phyloP scores from a whole-genome alignment of 2,329 filamentous ascomycete genomes.

The Aspergillus quadrilineatus region DNA sequence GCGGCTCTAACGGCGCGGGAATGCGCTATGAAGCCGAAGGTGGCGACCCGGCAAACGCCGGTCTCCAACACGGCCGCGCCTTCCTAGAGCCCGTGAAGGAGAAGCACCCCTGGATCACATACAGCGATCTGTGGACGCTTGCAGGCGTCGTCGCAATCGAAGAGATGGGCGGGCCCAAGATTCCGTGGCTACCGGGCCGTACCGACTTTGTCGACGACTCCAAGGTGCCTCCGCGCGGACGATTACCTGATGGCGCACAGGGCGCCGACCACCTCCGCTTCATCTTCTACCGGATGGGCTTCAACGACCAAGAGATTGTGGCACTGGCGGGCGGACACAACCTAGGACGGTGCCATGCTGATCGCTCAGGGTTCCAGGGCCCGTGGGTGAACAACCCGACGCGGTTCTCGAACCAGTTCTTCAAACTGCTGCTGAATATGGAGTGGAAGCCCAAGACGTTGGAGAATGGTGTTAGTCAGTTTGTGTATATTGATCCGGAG shows the following conservation, averaged over 20 bases:
- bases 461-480: conserved; percentile 56
- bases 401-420: conserved; percentile 59
- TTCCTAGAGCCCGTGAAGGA: conserved; percentile 64
- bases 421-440: conserved; percentile 51
- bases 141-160: conserved; percentile 59
- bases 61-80: conserved; percentile 61
- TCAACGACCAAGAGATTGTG: conserved; percentile 61
- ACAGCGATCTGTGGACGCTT: conserved; percentile 65
- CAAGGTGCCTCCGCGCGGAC: conserved; percentile 58
- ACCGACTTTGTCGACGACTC: conserved; percentile 63
- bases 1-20: conserved; percentile 64
- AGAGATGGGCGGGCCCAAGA: conserved; percentile 60
- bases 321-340: conserved; percentile 58
- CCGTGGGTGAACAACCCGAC: conserved; percentile 62
- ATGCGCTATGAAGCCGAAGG: conserved; percentile 66
- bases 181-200: conserved; percentile 58
- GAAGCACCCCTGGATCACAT: conserved; percentile 63
- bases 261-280: conserved; percentile 56
- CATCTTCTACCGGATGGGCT: conserved; percentile 62
- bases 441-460: conserved; percentile 58
- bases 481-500: conserved; percentile 60
- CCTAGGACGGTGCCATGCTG: conserved; percentile 55
- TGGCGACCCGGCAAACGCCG: conserved; percentile 64
- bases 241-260: conserved; percentile 55
- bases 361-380: conserved; percentile 58